Evolutionary conservation across 2,329 filamentous ascomycete species (phyloP).

Genomic region (Colletotrichum musae): DNA sequence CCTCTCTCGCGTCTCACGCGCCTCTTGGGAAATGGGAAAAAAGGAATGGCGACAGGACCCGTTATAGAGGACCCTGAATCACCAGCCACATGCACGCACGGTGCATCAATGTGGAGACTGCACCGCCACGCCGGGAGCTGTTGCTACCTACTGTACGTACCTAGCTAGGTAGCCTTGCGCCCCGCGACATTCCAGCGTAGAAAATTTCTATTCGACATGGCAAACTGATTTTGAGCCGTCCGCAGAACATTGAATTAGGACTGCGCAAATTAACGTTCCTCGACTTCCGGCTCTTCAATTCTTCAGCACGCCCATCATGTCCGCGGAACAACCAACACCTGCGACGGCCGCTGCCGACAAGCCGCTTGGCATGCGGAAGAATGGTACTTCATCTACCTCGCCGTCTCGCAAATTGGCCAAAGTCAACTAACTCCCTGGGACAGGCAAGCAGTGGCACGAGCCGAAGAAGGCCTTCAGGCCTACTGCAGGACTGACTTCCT

Average conservation of each 20-base stretch:
- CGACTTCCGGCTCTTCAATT: constrained; percentile 9
- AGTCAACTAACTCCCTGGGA: constrained; percentile 22
- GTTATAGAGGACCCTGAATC: constrained; percentile 18
- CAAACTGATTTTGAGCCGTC: constrained; percentile 19
- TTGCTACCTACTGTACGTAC: not conserved
- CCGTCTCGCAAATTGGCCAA: constrained; percentile 4
- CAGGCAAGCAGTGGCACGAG: constrained; percentile 96
- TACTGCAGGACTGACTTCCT: constrained; percentile 82
- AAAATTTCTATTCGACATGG: constrained; percentile 33
- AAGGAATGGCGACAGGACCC: not conserved
- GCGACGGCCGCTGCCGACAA: constrained; percentile 55
- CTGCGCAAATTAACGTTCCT: constrained; percentile 40
- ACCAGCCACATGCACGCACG: constrained; percentile 16
- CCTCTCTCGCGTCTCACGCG: constrained; percentile 10
- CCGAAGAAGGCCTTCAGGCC: constrained; percentile 89
- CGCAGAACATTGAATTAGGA: constrained; percentile 24
- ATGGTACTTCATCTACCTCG: constrained; percentile 70
- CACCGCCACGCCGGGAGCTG: constrained; percentile 26
- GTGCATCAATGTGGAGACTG: constrained; percentile 12
- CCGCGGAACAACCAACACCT: constrained; percentile 50
- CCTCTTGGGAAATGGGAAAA: not conserved
- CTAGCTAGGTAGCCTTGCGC: constrained; percentile 20
- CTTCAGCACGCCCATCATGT: constrained; percentile 56
- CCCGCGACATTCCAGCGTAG: constrained; percentile 32
- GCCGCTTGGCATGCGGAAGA: constrained; percentile 81